A percentile compares a stretch with the other conserved stretches of the same genome.
These are phyloP conservation scores for Stephania yunnanensis DNA, from an alignment of 164 flowering plant species.

Conservation along the genomic window DNA sequence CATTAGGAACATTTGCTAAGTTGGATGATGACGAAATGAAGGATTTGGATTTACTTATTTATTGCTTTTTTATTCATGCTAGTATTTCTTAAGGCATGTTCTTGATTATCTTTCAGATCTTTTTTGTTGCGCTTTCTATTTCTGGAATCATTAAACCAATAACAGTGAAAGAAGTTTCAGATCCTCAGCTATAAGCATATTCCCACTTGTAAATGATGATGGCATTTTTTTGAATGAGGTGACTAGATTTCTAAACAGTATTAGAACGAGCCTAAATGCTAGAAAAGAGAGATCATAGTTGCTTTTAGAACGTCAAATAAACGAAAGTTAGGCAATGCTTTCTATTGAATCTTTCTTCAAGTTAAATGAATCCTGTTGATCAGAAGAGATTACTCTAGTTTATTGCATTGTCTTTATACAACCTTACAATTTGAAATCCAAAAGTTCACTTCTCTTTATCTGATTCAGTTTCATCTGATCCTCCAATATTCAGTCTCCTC, in stretches of 20 bases:
- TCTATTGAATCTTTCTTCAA: too few relatives aligned
- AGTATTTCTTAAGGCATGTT: too few relatives aligned
- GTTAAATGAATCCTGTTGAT: too few relatives aligned
- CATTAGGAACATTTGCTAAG: not conserved
- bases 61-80: not conserved
- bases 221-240: not conserved
- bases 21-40: not conserved
- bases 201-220: too few relatives aligned
- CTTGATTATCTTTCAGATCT: not conserved
- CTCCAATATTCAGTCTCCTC: too few relatives aligned
- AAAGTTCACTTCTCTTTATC: too few relatives aligned
- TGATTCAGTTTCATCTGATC: too few relatives aligned
- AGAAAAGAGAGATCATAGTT: not conserved
- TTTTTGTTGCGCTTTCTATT: not conserved
- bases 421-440: too few relatives aligned
- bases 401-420: too few relatives aligned
- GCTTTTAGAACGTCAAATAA: not conserved
- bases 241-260: not conserved
- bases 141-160: not conserved
- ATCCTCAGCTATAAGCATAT: not conserved
- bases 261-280: not conserved
- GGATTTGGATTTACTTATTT: not conserved
- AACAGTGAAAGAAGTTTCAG: not conserved
- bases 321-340: too few relatives aligned
- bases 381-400: too few relatives aligned